A percentile compares a stretch with the other conserved stretches of the same genome.
These are phyloP conservation scores for Articulospora tetracladia DNA, from an alignment of 495 filamentous ascomycete genomes.

Conservation along the genomic window DNA sequence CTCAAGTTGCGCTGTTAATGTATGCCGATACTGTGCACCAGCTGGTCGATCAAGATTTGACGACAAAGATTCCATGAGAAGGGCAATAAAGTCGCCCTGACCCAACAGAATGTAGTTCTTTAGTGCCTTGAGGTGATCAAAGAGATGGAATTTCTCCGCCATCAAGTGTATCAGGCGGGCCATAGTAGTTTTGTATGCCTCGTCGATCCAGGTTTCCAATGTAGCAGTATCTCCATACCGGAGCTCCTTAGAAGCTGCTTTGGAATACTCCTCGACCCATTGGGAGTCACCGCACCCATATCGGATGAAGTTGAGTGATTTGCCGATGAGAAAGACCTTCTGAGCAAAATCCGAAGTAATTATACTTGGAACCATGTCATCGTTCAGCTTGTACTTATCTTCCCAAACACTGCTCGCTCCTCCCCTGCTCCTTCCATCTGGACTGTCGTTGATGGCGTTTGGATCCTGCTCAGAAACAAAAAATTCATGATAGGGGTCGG, in stretches of 20 bases:
- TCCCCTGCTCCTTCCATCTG: slow-evolving; percentile 54
- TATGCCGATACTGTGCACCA: slow-evolving; percentile 90
- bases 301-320: slow-evolving; percentile 96
- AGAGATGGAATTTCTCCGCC: slow-evolving; percentile 88
- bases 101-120: slow-evolving; percentile 95
- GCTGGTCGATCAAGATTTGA: slow-evolving; percentile 93
- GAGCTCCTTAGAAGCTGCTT: slow-evolving; percentile 86
- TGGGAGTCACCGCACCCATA: slow-evolving; percentile 88
- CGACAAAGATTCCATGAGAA: slow-evolving; percentile 95
- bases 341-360: slow-evolving; percentile 89
- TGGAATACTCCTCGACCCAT: slow-evolving; percentile 97
- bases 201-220: slow-evolving; percentile 87
- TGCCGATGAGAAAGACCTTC: slow-evolving; percentile 95
- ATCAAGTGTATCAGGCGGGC: slow-evolving; percentile 90
- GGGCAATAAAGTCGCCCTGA: slow-evolving; percentile 94
- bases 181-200: slow-evolving; percentile 98
- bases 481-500: slow-evolving; percentile 93
- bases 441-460: slow-evolving; percentile 36
- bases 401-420: slow-evolving; percentile 93
- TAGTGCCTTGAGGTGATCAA: slow-evolving; percentile 85
- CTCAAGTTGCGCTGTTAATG: slow-evolving; percentile 92
- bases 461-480: slow-evolving; percentile 80
- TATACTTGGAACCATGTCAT: slow-evolving; percentile 86
- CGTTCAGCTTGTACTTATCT: slow-evolving; percentile 87
- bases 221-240: slow-evolving; percentile 91